Evolutionary conservation across 495 filamentous ascomycete genomes (phyloP), one percentile per base, ranked within the genome.

Genomic region (Aspergillus ostianus): DNA sequence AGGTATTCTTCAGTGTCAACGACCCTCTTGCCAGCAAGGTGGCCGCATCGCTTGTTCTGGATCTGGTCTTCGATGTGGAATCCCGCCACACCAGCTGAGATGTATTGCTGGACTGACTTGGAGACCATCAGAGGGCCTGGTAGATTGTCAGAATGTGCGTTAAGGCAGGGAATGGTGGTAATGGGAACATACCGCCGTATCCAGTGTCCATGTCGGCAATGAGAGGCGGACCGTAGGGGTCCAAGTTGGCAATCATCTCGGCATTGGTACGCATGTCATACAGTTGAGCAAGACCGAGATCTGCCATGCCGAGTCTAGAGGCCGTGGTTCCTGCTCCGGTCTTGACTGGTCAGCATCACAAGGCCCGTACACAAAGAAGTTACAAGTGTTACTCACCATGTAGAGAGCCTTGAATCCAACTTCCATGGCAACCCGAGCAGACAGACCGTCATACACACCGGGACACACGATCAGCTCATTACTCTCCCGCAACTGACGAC

Each of bases 31-130:
- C 84, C 82, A 0, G 64, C 66, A 4, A 88, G 73, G 53, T 88
- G 84, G 2, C 85, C 86, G 66, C 85, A 87, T 3, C 85, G 85
- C 68, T 90, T 90, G 52, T 79, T 84, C 51, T 73, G 71, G 20
- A 88, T 80, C 64, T 90, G 86, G 72, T 90, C 88, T 73, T 91
- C 88, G 57, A 90, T 81, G 60, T 90, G 87, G 60, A 90, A 77
- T 9, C 80, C 88, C 5, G 87, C 87, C 0, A 90, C 84, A n/a
- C 85, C 85, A 10, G 84, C 80, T n/a, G 78, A 77, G 47, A 84
- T 83, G 66, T 90, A 91, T 48, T 84, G 75, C 60, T 81, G 75
- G n/a, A 88, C 81, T 2, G 86, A 80, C 41, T 82, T 79, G n/a
- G 82, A 75, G 18, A 90, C 81, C 77, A 86, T 85, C 32, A 87